Evolutionary conservation across 2,329 filamentous ascomycete genomes (phyloP).

Genomic region (Fragosphaeria purpurea): DNA sequence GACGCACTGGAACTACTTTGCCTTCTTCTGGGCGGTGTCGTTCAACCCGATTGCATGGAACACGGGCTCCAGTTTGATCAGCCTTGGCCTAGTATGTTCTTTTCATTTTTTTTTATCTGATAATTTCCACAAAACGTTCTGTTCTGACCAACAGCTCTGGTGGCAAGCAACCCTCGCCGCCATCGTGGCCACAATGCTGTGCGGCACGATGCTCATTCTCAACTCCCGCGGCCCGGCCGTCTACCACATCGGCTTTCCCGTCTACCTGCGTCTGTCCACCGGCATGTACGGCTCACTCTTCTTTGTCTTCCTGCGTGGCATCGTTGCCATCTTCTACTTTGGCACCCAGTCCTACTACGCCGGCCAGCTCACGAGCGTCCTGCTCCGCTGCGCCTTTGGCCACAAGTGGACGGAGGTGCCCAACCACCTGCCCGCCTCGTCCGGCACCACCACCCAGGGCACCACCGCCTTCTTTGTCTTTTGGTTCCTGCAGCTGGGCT

Average conservation of each 20-base stretch:
- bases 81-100: slow-evolving; percentile 1
- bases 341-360: slow-evolving; percentile 12
- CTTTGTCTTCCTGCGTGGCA: slow-evolving; percentile 10
- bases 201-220: slow-evolving; percentile 6
- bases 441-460: slow-evolving; percentile 22
- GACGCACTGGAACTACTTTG: slow-evolving; percentile 9
- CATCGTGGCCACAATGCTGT: slow-evolving; percentile 3
- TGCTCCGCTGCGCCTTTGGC: slow-evolving; percentile 11
- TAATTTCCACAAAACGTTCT: background rate
- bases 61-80: slow-evolving; percentile 6
- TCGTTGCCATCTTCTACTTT: slow-evolving; percentile 13
- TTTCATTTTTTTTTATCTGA: background rate
- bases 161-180: slow-evolving; percentile 8
- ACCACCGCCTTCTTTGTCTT: slow-evolving; percentile 28
- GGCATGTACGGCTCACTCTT: slow-evolving; percentile 11
- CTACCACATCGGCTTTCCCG: slow-evolving; percentile 12
- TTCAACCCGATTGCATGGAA: slow-evolving; percentile 11
- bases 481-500: slow-evolving; percentile 26
- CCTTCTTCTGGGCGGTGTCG: slow-evolving; percentile 10
- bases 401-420: slow-evolving; percentile 10
- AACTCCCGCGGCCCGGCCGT: slow-evolving; percentile 8
- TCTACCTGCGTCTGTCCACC: slow-evolving; percentile 4
- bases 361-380: slow-evolving; percentile 7
- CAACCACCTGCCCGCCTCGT: slow-evolving; percentile 23
- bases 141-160: slow-evolving; percentile 4